These are phyloP conservation scores for Glomus cerebriforme DNA, from an alignment of 192 early-diverging fungal species.

Conservation along the genomic window DNA sequence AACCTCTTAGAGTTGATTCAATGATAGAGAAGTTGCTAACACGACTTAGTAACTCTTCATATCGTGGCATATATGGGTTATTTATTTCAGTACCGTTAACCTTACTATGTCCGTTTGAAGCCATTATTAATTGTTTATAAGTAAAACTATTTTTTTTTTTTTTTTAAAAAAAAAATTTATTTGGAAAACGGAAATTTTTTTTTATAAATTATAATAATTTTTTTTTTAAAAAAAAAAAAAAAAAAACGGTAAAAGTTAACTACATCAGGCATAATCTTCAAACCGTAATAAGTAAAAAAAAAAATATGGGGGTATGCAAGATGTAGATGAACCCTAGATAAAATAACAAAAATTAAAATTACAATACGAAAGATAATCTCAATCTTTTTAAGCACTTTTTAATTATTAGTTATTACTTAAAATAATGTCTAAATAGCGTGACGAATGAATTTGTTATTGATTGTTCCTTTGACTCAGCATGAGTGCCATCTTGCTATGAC, in stretches of 20 bases:
- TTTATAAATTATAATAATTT: too few species aligned
- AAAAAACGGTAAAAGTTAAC: neutral
- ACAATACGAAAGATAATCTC: neutral
- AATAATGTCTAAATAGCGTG: too few species aligned
- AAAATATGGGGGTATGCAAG: neutral
- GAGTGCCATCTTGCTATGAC: too few species aligned
- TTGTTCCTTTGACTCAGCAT: too few species aligned
- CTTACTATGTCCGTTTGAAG: neutral
- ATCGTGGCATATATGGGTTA: constrained; percentile 53
- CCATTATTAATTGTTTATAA: neutral
- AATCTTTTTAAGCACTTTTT: neutral
- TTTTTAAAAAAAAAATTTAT: neutral
- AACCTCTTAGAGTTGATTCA: constrained; percentile 91
- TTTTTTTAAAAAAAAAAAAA: neutral
- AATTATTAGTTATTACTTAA: too few species aligned
- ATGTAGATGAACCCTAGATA: neutral
- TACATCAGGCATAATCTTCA: neutral
- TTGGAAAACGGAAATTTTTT: neutral
- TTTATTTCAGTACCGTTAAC: neutral
- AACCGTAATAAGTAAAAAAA: neutral
- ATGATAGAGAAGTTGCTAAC: constrained; percentile 94
- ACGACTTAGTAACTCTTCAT: constrained; percentile 73
- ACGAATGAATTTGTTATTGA: too few species aligned
- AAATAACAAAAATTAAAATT: neutral
- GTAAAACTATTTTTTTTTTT: neutral